phyloP scores from a whole-genome alignment of 1,284 basidiomycete genomes.

The Wallemia ichthyophaga region DNA sequence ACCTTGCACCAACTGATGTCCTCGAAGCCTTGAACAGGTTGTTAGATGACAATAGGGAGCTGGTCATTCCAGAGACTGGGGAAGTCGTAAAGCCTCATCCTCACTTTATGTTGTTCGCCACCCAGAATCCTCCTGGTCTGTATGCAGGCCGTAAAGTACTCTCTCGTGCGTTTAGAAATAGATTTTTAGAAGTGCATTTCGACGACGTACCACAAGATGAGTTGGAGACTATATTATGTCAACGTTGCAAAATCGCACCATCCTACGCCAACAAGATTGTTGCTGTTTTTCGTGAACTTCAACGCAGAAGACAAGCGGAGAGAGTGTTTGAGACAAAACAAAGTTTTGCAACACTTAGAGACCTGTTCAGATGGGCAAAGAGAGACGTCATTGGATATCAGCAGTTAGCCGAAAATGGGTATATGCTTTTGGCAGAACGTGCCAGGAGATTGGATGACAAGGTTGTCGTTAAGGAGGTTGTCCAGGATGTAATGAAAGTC shows the following conservation, averaged over 20 bases:
- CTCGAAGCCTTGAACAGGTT: conserved; percentile 89
- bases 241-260: conserved; percentile 64
- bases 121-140: conserved; percentile 91
- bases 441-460: conserved; percentile 62
- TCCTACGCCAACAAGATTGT: conserved; percentile 79
- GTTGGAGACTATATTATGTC: conserved; percentile 68
- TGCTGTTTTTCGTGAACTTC: conserved; percentile 68
- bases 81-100: conserved; percentile 82
- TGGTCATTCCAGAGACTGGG: conserved; percentile 84
- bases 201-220: conserved; percentile 85
- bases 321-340: conserved; percentile 94
- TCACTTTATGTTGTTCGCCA: conserved; percentile 92
- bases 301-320: conserved; percentile 61
- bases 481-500: conserved; percentile 73
- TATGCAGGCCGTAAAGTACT: conserved; percentile 88
- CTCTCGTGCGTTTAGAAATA: conserved; percentile 84
- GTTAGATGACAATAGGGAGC: conserved; percentile 87
- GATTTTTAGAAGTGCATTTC: conserved; percentile 97
- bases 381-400: conserved; percentile 58
- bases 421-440: conserved; percentile 88
- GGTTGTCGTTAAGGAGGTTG: conserved; percentile 59
- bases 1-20: conserved; percentile 90
- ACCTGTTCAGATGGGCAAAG: conserved; percentile 89
- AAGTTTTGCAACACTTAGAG: conserved; percentile 82
- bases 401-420: conserved; percentile 81